Base-by-base conservation (phyloP, 352 stramenopile species). In the Globisporangium sylvaticum region DNA sequence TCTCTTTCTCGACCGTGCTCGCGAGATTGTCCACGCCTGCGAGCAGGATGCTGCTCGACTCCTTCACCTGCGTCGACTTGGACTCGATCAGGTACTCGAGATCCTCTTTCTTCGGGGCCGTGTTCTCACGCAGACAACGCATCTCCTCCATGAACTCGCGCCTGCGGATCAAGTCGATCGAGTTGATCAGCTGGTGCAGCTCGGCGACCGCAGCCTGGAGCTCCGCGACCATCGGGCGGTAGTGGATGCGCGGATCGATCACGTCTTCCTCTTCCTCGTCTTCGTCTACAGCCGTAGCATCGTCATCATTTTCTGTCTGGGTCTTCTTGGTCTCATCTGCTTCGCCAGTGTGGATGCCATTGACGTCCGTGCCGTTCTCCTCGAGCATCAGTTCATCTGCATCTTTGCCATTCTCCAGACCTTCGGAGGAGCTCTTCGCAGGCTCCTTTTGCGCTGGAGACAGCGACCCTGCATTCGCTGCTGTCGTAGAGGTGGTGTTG, bases 121-220 rank as follows among this genome's bases (percentile, higher is more conserved):
- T 94, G 66, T 96, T 92, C 58, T 96, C 88, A 24, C 88, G 83
- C 60, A 92, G 85, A 64, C 88, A 96, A 57, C 87, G 82, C 82
- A 94, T 92, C 42, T 96, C 88, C 67, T 96, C 86, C 53, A 96
- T 63, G 59, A 89, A 96, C 52, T 93, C 83, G 12, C 79, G 84
- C 57, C 80, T 75, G 4, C 85, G 80, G 39, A 96, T 91, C 48
- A 96, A 67, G 64, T 96, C 88, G 56, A 96, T 93, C 22, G 88
- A 92, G 71, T 94, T 94, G 63, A 96, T 93, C 14, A 96, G 72
- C 68, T 96, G 86, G 62, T 94, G 84, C 31, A 94, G 73, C 57
- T 94, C 88, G 10, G 87, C 84, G 32, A 91, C 78, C 29, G 86
- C 85, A 0, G 77, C 80, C 65, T 96, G 88, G 2, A 96, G 78